phyloP scores from a whole-genome alignment of 2,329 filamentous ascomycete species.

The Verticillium klebahnii region DNA sequence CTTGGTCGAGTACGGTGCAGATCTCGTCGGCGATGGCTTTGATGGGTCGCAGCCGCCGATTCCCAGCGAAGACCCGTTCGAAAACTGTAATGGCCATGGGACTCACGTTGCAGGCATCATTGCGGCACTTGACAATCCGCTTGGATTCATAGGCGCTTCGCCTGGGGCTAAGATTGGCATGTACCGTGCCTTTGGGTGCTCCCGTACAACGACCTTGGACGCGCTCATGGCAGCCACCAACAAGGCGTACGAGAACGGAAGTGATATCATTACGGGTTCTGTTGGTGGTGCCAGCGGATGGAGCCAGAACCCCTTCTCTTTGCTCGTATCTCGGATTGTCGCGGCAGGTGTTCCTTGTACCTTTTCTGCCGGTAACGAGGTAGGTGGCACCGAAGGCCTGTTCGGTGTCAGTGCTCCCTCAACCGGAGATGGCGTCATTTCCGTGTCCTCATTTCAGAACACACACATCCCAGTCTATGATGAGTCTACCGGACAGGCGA shows the following conservation, averaged over 20 bases:
- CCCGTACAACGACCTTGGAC: slow-evolving; percentile 25
- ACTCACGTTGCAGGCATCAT: slow-evolving; percentile 42
- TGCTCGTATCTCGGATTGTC: slow-evolving; percentile 46
- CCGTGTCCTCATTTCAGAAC: slow-evolving; percentile 48
- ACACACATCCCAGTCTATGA: neutral
- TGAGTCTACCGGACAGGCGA: neutral
- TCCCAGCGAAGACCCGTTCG: slow-evolving; percentile 33
- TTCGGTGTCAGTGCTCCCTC: slow-evolving; percentile 46
- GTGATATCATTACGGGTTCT: slow-evolving; percentile 50
- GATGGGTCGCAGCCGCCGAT: slow-evolving; percentile 21
- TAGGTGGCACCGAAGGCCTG: slow-evolving; percentile 30
- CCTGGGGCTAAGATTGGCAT: slow-evolving; percentile 32
- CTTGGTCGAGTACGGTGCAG: slow-evolving; percentile 37
- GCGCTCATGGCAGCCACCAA: slow-evolving; percentile 32
- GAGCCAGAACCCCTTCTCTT: slow-evolving; percentile 45
- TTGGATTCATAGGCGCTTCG: slow-evolving; percentile 33
- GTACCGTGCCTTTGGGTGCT: slow-evolving; percentile 32
- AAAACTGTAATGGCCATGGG: slow-evolving; percentile 35
- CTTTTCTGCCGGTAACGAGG: slow-evolving; percentile 48
- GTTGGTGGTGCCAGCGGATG: slow-evolving; percentile 46
- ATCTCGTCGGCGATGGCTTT: slow-evolving; percentile 34
- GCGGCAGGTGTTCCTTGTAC: slow-evolving; percentile 48
- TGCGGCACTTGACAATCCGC: slow-evolving; percentile 29
- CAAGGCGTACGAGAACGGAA: slow-evolving; percentile 33
- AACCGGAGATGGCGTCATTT: slow-evolving; percentile 41